Base-by-base conservation (phyloP, 2,329 filamentous ascomycete species). In the Alternaria ethzedia region DNA sequence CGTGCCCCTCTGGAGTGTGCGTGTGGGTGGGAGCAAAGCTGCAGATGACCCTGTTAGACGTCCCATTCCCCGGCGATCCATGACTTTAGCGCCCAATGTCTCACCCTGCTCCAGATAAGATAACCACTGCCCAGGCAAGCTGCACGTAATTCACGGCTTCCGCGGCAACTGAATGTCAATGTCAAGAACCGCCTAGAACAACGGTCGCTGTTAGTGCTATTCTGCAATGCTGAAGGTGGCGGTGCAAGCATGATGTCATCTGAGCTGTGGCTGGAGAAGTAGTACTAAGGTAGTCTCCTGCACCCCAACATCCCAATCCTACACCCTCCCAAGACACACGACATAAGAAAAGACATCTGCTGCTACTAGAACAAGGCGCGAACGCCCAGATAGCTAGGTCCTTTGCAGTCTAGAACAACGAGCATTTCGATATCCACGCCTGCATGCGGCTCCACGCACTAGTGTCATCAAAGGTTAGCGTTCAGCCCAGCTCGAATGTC, bases 21-120 rank as follows among this genome's bases (percentile, higher is more conserved):
- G 65, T 62, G 64, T 60, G 65, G 23, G 56, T 59, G 68, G 59
- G 54, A 28, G 57, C 63, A 57, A 41, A 61, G 52, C 57, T 61
- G 70, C 71, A 73, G 70, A 73, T 73, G 71, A 73, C 71, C 68
- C 23, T 55, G 57, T 54, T 51, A 55, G 23, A 55, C n/a, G 49
- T 59, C 21, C 63, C 41, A 44, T 50, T 45, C 55, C 41, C 36
- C 61, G 51, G 41, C 57, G 54, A 55, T 61, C 67, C 36, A 62
- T 32, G 59, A 36, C 65, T 51, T 54, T 47, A 59, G 56, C 67
- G 63, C 59, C 49, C 43, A 59, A 56, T 45, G 59, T 59, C 65
- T 67, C 57, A 62, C 57, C 45, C 28, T 43, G 43, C 57, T 50
- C 52, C 30, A 56, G 61, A 67, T 50, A 57, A 49, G 30, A 61